phyloP scores from a whole-genome alignment of 2,329 filamentous ascomycete genomes.

The Xylariaceae sp. region DNA sequence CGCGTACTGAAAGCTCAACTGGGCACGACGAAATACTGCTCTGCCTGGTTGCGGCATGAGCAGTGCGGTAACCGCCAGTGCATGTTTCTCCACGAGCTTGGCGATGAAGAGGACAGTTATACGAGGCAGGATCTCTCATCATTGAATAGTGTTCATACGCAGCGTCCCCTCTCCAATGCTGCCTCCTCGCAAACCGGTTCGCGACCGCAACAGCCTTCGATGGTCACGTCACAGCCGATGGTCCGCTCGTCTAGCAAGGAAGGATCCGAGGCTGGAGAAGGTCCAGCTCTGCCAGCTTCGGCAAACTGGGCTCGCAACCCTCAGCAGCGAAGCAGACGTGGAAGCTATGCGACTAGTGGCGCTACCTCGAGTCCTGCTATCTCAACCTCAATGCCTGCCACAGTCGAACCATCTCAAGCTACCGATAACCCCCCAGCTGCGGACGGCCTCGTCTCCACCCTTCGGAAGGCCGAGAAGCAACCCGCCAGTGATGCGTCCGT shows the following conservation, averaged over 20 bases:
- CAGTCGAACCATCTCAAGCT: slow-evolving; percentile 40
- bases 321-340: slow-evolving; percentile 58
- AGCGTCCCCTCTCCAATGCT: slow-evolving; percentile 53
- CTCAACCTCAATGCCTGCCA: slow-evolving; percentile 49
- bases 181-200: slow-evolving; percentile 47
- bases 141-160: slow-evolving; percentile 82
- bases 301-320: slow-evolving; percentile 83
- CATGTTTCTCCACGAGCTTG: slow-evolving; percentile 96
- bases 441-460: slow-evolving; percentile 13
- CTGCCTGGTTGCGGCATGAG: slow-evolving; percentile 89
- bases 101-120: slow-evolving; percentile 97
- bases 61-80: slow-evolving; percentile 92
- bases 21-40: slow-evolving; percentile 98
- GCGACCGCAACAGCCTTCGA: slow-evolving; percentile 32
- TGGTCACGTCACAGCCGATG: slow-evolving; percentile 54
- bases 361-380: slow-evolving; percentile 76
- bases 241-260: slow-evolving; percentile 71
- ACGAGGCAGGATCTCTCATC: slow-evolving; percentile 90
- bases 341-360: slow-evolving; percentile 73
- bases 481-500: slow-evolving; percentile 9
- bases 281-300: slow-evolving; percentile 84
- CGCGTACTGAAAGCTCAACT: slow-evolving; percentile 68
- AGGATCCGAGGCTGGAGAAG: slow-evolving; percentile 65
- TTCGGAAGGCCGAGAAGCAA: slow-evolving; percentile 22
- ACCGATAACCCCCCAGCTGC: slow-evolving; percentile 27